A percentile compares a stretch with the other conserved stretches of the same genome.
phyloP scores from a whole-genome alignment of 805 yeast species.

The Candida gorgasii region DNA sequence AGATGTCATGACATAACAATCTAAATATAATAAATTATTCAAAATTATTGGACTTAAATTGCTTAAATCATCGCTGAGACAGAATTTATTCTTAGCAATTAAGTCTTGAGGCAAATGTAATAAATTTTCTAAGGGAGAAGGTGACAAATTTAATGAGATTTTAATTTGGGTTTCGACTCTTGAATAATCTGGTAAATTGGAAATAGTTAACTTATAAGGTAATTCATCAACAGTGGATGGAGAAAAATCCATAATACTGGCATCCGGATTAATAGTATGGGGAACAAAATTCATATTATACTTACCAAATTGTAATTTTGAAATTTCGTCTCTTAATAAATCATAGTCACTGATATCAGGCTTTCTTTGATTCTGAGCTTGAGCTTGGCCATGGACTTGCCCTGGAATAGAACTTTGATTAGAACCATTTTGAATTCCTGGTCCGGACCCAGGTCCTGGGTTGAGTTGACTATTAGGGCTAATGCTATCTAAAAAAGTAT shows the following conservation, averaged over 20 bases:
- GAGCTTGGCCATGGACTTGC: neutral
- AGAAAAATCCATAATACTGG: conserved; percentile 40
- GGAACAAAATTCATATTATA: conserved; percentile 39
- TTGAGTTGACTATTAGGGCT: conserved; percentile 1
- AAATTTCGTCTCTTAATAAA: conserved; percentile 47
- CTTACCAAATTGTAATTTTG: conserved; percentile 56
- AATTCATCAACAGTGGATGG: conserved; percentile 34
- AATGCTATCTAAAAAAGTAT: neutral
- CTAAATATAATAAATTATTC: conserved; percentile 63
- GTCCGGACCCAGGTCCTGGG: neutral
- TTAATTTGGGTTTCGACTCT: conserved; percentile 97
- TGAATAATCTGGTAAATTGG: conserved; percentile 74
- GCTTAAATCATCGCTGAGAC: conserved; percentile 54
- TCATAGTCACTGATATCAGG: conserved; percentile 24
- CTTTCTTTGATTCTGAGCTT: neutral
- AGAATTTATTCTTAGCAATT: conserved; percentile 82
- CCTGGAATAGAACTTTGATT: too few species aligned
- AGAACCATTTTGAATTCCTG: too few species aligned
- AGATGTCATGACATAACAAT: conserved; percentile 76
- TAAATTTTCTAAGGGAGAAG: conserved; percentile 72
- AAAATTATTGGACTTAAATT: conserved; percentile 41
- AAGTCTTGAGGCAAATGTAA: conserved; percentile 85
- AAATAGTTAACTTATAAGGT: conserved; percentile 53
- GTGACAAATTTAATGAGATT: conserved; percentile 63
- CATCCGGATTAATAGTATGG: conserved; percentile 28